phyloP scores from a whole-genome alignment of 179 eudicot genomes.

The Silene coronaria region DNA sequence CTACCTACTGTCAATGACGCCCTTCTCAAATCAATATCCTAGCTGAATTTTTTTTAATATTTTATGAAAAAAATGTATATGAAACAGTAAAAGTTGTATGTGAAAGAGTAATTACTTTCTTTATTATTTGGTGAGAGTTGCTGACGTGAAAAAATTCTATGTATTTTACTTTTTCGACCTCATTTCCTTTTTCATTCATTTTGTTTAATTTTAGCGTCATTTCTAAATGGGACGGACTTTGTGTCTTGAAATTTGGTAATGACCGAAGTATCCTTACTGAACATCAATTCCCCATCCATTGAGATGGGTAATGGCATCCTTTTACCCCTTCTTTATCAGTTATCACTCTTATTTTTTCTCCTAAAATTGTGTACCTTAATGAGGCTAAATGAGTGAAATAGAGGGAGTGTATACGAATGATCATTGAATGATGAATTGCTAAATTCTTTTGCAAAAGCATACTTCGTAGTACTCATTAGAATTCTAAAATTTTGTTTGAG shows the following conservation, averaged over 20 bases:
- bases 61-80: too few relatives aligned
- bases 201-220: neutral
- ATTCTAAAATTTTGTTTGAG: constrained; percentile 27
- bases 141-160: neutral
- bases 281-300: too few relatives aligned
- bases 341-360: neutral
- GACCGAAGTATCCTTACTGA: neutral
- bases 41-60: too few relatives aligned
- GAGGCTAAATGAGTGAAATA: too few relatives aligned
- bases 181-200: neutral
- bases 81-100: too few relatives aligned
- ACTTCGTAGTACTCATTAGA: constrained; percentile 16
- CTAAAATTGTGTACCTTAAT: neutral
- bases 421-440: neutral
- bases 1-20: too few relatives aligned
- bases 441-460: constrained; percentile 1
- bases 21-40: too few relatives aligned
- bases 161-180: neutral
- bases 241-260: neutral
- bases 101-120: too few relatives aligned
- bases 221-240: neutral
- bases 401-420: neutral
- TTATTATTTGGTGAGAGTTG: neutral
- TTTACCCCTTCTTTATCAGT: neutral
- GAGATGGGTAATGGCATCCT: too few relatives aligned